Conservation (phyloP, 768 basidiomycete species). For the Pleurotus giganteus region DNA sequence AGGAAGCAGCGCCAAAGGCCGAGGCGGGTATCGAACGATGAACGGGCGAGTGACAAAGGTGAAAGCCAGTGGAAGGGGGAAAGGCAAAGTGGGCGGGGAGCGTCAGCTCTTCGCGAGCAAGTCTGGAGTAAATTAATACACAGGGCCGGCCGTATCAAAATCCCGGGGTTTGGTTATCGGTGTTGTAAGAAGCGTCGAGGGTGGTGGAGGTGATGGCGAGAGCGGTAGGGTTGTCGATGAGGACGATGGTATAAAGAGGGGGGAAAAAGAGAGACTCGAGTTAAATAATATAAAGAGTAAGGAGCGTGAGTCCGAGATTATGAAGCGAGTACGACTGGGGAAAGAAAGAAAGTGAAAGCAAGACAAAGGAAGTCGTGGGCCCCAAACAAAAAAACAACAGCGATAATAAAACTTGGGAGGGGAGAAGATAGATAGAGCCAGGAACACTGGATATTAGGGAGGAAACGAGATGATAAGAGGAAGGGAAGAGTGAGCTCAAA, state of each 20-base stretch:
- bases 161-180: neutral
- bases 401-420: neutral
- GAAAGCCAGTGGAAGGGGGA: neutral
- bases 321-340: neutral
- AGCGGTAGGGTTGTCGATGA: neutral
- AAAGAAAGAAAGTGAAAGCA: neutral
- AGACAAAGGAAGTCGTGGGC: neutral
- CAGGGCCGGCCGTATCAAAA: constrained; percentile 10
- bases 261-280: neutral
- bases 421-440: neutral
- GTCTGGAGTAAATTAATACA: constrained; percentile 4
- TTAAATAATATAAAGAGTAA: neutral
- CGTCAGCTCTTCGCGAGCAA: neutral
- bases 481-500: neutral
- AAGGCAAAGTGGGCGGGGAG: neutral
- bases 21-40: constrained; percentile 6
- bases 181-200: neutral
- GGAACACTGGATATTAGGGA: neutral
- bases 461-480: neutral
- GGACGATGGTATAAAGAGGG: neutral
- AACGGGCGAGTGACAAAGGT: neutral
- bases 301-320: constrained; percentile 8
- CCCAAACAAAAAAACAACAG: neutral
- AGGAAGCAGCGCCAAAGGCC: constrained; percentile 1
- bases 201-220: neutral